Evolutionary conservation across 129 eudicot genomes (phyloP).

Genomic region (Tagetes erecta): DNA sequence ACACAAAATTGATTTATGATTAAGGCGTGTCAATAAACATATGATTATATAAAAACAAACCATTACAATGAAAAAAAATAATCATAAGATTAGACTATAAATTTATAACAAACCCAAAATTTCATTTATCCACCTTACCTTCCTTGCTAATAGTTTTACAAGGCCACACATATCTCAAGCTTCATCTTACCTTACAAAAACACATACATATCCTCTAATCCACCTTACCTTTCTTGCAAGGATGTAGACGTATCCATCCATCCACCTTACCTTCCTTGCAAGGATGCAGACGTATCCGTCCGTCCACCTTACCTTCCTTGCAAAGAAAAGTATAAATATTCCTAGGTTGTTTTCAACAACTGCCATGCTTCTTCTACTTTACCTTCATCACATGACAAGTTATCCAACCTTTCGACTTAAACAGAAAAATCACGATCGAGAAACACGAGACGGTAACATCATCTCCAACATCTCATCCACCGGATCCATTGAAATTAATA

Average conservation of each 20-base stretch:
- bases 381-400: not conserved
- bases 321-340: not conserved
- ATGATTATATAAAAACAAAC: too few species aligned
- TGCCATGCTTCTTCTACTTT: slow-evolving; percentile 22
- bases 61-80: too few species aligned
- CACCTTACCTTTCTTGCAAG: not conserved
- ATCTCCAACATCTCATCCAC: not conserved
- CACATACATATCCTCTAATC: not conserved
- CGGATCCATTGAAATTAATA: not conserved
- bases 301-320: not conserved
- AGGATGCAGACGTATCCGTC: not conserved
- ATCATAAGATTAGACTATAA: too few species aligned
- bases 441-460: not conserved
- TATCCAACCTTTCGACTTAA: not conserved
- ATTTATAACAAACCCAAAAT: too few species aligned
- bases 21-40: too few species aligned
- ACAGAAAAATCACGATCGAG: slow-evolving; percentile 12
- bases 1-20: too few species aligned
- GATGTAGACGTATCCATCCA: too few species aligned
- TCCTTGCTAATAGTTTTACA: too few species aligned
- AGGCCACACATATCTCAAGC: too few species aligned
- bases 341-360: not conserved
- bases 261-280: slow-evolving; percentile 15
- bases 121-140: too few species aligned
- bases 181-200: too few species aligned